A percentile compares a stretch with the other conserved stretches of the same genome.
These are phyloP conservation scores for Quercus phellos DNA, from an alignment of 331 rosid species.

Conservation along the genomic window DNA sequence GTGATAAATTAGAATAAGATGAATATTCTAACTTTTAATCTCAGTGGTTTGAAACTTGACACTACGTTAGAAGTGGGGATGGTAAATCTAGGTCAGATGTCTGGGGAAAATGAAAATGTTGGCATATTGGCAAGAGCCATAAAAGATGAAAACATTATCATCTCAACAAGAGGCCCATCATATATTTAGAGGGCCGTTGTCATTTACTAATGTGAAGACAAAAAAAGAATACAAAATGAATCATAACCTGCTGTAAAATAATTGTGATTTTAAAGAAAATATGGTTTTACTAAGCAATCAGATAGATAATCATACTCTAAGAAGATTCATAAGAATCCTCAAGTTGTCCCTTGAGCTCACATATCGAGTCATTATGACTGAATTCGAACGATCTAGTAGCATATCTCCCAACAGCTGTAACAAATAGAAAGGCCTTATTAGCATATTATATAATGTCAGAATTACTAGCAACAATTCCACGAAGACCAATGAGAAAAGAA, in stretches of 20 bases:
- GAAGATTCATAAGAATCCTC: slow-evolving; percentile 96
- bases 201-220: background rate
- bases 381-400: slow-evolving; percentile 89
- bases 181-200: background rate
- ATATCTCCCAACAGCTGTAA: slow-evolving; percentile 92
- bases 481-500: background rate
- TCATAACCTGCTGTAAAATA: background rate
- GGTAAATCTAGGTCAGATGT: background rate
- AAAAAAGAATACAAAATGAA: background rate
- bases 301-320: slow-evolving; percentile 56
- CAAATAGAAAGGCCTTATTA: slow-evolving; percentile 28
- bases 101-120: too few species aligned
- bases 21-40: background rate
- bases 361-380: slow-evolving; percentile 88
- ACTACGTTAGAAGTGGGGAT: background rate
- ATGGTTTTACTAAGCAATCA: background rate
- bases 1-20: background rate
- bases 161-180: background rate
- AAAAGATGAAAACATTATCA: background rate
- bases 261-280: background rate
- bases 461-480: slow-evolving; percentile 10
- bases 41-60: background rate
- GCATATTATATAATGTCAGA: slow-evolving; percentile 8
- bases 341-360: slow-evolving; percentile 97
- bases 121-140: background rate